Percentiles rank a stretch among this genome's conserved stretches.
phyloP scores from a whole-genome alignment of 177 flowering plant species.

The Vitis hybrid region DNA sequence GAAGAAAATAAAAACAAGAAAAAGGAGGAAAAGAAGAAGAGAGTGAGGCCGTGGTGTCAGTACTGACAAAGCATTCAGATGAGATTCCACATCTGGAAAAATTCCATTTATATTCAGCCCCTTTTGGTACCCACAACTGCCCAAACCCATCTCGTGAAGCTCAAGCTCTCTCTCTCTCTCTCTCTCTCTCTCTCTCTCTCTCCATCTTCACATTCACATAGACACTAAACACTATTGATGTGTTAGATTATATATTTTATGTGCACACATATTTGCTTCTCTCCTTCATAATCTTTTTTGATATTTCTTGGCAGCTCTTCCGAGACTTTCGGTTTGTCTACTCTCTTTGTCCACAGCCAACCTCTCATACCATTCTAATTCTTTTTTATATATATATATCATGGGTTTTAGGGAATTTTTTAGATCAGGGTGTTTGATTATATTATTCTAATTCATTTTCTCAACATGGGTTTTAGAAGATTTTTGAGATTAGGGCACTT shows the following conservation, averaged over 20 bases:
- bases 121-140: background rate
- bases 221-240: background rate
- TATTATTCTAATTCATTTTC: too few relatives aligned
- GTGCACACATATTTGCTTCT: conserved; percentile 12
- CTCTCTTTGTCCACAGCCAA: too few relatives aligned
- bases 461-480: too few relatives aligned
- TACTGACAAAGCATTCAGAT: conserved; percentile 14
- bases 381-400: too few relatives aligned
- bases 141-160: conserved; percentile 2
- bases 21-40: conserved; percentile 11
- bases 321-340: too few relatives aligned
- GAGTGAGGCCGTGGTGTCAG: conserved; percentile 15
- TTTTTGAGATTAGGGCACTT: too few relatives aligned
- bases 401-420: too few relatives aligned
- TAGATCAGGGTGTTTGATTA: too few relatives aligned
- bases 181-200: background rate
- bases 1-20: too few relatives aligned
- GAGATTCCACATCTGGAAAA: conserved; percentile 29
- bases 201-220: background rate
- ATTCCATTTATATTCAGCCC: background rate
- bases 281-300: background rate
- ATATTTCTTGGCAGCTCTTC: too few relatives aligned
- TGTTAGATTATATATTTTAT: background rate
- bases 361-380: too few relatives aligned
- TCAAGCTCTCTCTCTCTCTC: background rate